Evolutionary conservation across 768 basidiomycete species (phyloP).

Genomic region (Myochromella boudieri): DNA sequence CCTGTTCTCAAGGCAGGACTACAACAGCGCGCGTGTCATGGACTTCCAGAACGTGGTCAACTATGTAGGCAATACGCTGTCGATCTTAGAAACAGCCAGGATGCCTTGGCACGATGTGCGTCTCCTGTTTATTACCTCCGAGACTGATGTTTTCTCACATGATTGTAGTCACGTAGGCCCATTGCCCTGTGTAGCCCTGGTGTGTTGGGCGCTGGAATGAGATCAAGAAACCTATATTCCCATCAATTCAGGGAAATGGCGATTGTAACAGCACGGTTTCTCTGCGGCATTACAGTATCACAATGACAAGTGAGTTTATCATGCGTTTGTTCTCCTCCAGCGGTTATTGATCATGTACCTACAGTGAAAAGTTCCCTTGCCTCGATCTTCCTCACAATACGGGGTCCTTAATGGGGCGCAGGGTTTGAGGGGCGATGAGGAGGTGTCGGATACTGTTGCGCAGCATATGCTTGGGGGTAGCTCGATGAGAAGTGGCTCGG

Average conservation of each 20-base stretch:
- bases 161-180: constrained; percentile 46
- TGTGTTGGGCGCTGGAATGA: constrained; percentile 91
- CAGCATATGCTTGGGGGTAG: constrained; percentile 75
- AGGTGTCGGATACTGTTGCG: constrained; percentile 73
- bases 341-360: constrained; percentile 8
- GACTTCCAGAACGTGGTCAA: constrained; percentile 85
- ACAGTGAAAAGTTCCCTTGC: constrained; percentile 60
- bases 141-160: constrained; percentile 6
- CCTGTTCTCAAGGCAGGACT: constrained; percentile 92
- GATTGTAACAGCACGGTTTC: not conserved
- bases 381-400: constrained; percentile 80
- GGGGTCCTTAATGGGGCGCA: constrained; percentile 51
- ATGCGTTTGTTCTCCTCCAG: not conserved
- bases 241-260: constrained; percentile 23
- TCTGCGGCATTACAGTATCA: constrained; percentile 37
- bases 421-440: constrained; percentile 52
- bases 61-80: constrained; percentile 69
- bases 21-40: constrained; percentile 84
- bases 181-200: constrained; percentile 78
- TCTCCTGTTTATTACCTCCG: constrained; percentile 8
- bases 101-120: constrained; percentile 98
- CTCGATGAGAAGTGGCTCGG: constrained; percentile 83
- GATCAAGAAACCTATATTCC: constrained; percentile 60
- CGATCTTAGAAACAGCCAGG: constrained; percentile 63
- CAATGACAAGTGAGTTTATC: constrained; percentile 43